Percentiles rank a stretch among this genome's conserved stretches.
These are phyloP conservation scores for Daldinia childiae DNA, from an alignment of 495 filamentous ascomycete genomes.

Conservation along the genomic window DNA sequence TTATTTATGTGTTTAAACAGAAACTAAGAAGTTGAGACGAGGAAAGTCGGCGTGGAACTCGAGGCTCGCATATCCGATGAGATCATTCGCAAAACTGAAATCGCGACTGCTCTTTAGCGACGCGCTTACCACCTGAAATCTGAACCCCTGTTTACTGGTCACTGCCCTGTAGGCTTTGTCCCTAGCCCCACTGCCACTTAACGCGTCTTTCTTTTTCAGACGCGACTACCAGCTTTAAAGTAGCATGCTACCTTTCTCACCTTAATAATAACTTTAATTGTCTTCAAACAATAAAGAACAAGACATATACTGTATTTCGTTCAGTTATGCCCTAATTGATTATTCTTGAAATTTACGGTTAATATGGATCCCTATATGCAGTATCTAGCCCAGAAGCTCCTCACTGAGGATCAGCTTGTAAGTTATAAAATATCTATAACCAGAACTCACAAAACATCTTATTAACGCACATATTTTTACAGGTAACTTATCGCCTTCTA, in stretches of 20 bases:
- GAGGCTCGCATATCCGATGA: constrained; percentile 18
- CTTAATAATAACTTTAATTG: not conserved
- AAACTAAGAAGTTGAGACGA: not conserved
- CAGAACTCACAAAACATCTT: not conserved
- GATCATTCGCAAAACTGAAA: constrained; percentile 24
- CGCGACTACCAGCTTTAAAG: constrained; percentile 22
- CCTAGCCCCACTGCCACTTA: constrained; percentile 46
- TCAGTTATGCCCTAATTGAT: not conserved
- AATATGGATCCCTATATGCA: constrained; percentile 69
- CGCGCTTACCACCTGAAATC: constrained; percentile 27
- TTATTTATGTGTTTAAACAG: not conserved
- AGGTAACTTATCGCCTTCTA: constrained; percentile 88
- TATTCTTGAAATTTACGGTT: not conserved
- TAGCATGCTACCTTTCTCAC: not conserved
- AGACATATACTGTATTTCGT: not conserved
- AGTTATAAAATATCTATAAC: constrained; percentile 40
- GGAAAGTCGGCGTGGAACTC: not conserved
- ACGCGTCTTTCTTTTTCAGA: constrained; percentile 41
- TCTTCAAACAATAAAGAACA: not conserved
- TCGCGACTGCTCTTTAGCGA: constrained; percentile 20
- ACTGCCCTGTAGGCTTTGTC: too few relatives aligned
- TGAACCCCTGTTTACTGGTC: constrained; percentile 17
- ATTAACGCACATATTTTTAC: constrained; percentile 15
- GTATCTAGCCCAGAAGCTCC: constrained; percentile 77
- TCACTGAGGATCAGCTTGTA: constrained; percentile 81